phyloP scores from a whole-genome alignment of 495 filamentous ascomycete genomes.

The Rostrohypoxylon terebratum region DNA sequence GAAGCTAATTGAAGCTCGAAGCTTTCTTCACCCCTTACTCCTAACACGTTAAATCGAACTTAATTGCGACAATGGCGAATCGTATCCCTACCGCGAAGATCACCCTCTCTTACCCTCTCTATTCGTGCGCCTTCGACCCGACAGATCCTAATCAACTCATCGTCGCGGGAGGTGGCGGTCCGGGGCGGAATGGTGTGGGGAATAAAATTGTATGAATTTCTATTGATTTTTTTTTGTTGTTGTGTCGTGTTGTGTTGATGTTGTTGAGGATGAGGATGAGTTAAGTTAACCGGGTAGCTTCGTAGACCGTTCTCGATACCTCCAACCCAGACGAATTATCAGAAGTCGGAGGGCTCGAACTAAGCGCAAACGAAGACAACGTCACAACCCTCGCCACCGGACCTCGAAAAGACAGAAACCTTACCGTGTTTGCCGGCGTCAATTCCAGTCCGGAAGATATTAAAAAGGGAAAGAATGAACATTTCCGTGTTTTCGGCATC shows the following conservation, averaged over 20 bases:
- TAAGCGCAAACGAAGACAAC: conserved; percentile 90
- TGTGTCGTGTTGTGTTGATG: background rate
- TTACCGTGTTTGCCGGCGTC: conserved; percentile 81
- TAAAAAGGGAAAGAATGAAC: conserved; percentile 82
- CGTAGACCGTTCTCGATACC: conserved; percentile 78
- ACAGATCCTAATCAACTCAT: conserved; percentile 77
- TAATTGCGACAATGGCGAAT: conserved; percentile 45
- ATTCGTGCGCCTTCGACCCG: conserved; percentile 88
- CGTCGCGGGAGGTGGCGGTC: conserved; percentile 92
- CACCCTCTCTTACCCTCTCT: conserved; percentile 87
- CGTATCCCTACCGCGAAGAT: conserved; percentile 62
- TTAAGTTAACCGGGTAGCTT: conserved; percentile 44
- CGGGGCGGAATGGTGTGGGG: conserved; percentile 83
- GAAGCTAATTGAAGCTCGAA: conserved; percentile 16
- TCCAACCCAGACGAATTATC: conserved; percentile 69
- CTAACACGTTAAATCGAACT: conserved; percentile 18
- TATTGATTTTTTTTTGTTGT: background rate
- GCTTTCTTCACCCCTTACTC: conserved; percentile 2
- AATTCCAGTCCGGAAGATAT: conserved; percentile 81
- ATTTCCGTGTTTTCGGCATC: conserved; percentile 84
- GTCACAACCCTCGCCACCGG: conserved; percentile 83
- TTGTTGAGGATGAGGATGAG: background rate
- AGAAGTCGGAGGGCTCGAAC: conserved; percentile 77
- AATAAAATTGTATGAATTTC: conserved; percentile 81
- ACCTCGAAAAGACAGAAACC: conserved; percentile 64